These are phyloP conservation scores for Beauveria medogensis DNA, from an alignment of 2,329 filamentous ascomycete species.

Conservation along the genomic window DNA sequence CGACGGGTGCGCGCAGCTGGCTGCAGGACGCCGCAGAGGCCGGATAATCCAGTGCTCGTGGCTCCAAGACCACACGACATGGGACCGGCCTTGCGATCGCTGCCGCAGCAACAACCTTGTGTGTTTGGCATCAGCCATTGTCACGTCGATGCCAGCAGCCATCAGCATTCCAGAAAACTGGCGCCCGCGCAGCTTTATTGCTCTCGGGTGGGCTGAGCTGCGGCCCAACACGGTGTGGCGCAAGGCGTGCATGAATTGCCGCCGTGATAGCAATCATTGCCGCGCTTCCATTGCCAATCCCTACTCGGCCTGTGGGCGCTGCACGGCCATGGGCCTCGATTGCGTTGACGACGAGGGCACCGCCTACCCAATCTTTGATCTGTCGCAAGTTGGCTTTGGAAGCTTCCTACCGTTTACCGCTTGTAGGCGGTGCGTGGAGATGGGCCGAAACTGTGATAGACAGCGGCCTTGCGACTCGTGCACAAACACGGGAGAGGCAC, in stretches of 20 bases:
- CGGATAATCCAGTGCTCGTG: slow-evolving; percentile 15
- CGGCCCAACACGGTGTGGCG: slow-evolving; percentile 13
- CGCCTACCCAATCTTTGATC: slow-evolving; percentile 19
- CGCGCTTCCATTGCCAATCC: slow-evolving; percentile 12
- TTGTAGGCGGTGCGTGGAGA: slow-evolving; percentile 19
- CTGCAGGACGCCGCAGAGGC: neutral
- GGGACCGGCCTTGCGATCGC: slow-evolving; percentile 16
- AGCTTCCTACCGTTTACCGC: slow-evolving; percentile 18
- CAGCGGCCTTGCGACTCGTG: slow-evolving; percentile 32
- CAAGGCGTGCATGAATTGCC: slow-evolving; percentile 14
- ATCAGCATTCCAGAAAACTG: slow-evolving; percentile 13
- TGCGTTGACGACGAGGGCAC: slow-evolving; percentile 15
- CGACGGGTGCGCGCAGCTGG: slow-evolving; percentile 16
- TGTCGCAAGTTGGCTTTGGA: slow-evolving; percentile 26
- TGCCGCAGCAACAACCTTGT: slow-evolving; percentile 14
- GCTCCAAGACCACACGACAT: slow-evolving; percentile 15
- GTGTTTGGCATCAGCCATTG: slow-evolving; percentile 16
- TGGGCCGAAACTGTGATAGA: slow-evolving; percentile 24
- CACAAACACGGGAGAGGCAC: slow-evolving; percentile 14
- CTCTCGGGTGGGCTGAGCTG: slow-evolving; percentile 15
- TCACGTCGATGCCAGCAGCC: slow-evolving; percentile 10
- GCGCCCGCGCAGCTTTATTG: slow-evolving; percentile 11
- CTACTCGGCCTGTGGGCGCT: slow-evolving; percentile 19
- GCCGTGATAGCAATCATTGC: slow-evolving; percentile 14
- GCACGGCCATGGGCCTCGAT: slow-evolving; percentile 23